Conservation (phyloP, 2,329 filamentous ascomycete species). For the Trichoderma sp. region DNA sequence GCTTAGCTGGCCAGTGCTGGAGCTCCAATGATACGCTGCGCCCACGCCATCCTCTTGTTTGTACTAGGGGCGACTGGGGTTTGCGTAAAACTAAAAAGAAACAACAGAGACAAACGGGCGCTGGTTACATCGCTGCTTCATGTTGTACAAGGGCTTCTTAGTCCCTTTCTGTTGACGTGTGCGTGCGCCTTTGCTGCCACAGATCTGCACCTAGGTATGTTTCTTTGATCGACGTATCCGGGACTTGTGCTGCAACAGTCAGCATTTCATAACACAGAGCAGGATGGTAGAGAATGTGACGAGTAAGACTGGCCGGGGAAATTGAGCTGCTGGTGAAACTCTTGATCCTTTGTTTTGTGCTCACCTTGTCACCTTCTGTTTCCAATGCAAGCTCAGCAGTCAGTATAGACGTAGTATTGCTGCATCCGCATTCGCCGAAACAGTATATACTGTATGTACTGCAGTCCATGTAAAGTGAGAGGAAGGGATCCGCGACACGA, state of each 20-base stretch:
- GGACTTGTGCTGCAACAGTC: not conserved
- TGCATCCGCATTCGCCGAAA: constrained; percentile 5
- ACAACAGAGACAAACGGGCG: not conserved
- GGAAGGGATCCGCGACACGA: not conserved
- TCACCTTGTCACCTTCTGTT: not conserved
- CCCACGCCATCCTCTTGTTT: not conserved
- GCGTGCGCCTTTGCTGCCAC: not conserved
- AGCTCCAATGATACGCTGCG: constrained; percentile 7
- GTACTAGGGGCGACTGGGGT: constrained; percentile 3
- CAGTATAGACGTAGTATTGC: not conserved
- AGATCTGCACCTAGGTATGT: not conserved
- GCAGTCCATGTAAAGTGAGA: not conserved
- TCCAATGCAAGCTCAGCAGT: not conserved
- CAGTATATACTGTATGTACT: not conserved
- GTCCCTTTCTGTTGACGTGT: not conserved
- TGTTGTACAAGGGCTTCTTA: not conserved
- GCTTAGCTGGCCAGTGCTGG: constrained; percentile 24
- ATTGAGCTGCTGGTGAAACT: not conserved
- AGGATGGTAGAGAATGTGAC: constrained; percentile 1
- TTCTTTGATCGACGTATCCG: not conserved
- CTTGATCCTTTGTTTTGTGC: not conserved
- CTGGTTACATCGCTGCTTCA: constrained; percentile 3
- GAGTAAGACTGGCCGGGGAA: not conserved
- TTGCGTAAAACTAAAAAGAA: not conserved
- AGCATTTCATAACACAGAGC: not conserved